Evolutionary conservation across 2,329 filamentous ascomycete species (phyloP).

Genomic region (Calycina marina): DNA sequence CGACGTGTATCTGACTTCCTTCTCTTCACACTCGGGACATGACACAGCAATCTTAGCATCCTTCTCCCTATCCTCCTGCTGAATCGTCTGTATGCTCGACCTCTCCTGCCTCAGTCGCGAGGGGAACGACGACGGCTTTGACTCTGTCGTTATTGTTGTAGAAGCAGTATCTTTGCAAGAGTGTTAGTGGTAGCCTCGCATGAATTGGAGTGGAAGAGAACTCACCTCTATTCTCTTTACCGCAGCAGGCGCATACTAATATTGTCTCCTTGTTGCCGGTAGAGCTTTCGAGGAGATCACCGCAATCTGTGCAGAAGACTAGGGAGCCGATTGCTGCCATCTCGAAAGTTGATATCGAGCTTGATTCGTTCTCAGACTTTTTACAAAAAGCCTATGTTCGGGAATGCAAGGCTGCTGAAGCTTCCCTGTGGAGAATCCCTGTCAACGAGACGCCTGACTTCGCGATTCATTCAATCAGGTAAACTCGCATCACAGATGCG

Average conservation of each 20-base stretch:
- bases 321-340: conserved; percentile 88
- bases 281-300: conserved; percentile 73
- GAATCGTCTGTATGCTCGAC: conserved; percentile 74
- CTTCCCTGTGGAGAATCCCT: too few species aligned
- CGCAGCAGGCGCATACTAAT: conserved; percentile 74
- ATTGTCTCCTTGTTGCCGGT: conserved; percentile 62
- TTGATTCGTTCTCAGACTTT: too few species aligned
- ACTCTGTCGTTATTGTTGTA: conserved; percentile 64
- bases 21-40: conserved; percentile 68
- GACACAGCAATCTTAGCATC: conserved; percentile 53
- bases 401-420: too few species aligned
- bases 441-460: too few species aligned
- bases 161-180: conserved; percentile 48
- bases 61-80: conserved; percentile 61
- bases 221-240: conserved; percentile 67
- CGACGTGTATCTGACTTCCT: conserved; percentile 72
- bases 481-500: too few species aligned
- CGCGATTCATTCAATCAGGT: too few species aligned
- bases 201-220: neutral
- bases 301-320: conserved; percentile 86
- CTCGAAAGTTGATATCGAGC: too few species aligned
- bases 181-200: conserved; percentile 1
- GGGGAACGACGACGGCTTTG: conserved; percentile 83
- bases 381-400: too few species aligned
- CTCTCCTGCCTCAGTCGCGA: conserved; percentile 74